Percentiles rank a stretch among this genome's conserved stretches.
phyloP scores from a whole-genome alignment of 805 yeast genomes.

The Saturnispora diversa region DNA sequence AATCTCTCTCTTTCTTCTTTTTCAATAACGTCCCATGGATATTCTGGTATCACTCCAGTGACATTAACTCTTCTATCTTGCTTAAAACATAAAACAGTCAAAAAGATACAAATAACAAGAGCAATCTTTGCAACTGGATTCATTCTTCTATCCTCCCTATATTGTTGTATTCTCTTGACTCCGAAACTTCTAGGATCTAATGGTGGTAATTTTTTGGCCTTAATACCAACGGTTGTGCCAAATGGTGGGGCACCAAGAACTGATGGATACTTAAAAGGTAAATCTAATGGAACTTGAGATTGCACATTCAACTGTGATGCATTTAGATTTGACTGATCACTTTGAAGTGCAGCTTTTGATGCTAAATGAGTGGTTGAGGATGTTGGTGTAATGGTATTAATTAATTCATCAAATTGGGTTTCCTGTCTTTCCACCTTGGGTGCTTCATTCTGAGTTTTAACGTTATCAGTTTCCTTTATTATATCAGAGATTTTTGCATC shows the following conservation, averaged over 20 bases:
- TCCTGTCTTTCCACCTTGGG: neutral
- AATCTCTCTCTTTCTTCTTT: conserved; percentile 10
- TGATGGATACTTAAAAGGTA: conserved; percentile 46
- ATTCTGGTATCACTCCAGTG: conserved; percentile 27
- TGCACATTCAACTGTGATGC: conserved; percentile 13
- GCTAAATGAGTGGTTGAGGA: conserved; percentile 9
- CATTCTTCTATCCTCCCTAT: conserved; percentile 42
- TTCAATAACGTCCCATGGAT: conserved; percentile 23
- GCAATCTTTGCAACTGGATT: conserved; percentile 52
- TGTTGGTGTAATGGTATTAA: conserved; percentile 9
- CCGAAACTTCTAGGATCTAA: conserved; percentile 34
- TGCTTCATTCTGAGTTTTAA: no score
- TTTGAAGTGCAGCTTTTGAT: conserved; percentile 13
- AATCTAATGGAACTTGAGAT: conserved; percentile 42
- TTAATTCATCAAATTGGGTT: conserved; percentile 13
- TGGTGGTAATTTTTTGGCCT: conserved; percentile 29
- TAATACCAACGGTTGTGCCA: conserved; percentile 25
- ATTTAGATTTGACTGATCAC: conserved; percentile 9
- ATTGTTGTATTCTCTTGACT: conserved; percentile 34
- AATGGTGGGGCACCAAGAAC: conserved; percentile 19
- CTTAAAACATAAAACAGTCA: conserved; percentile 44
- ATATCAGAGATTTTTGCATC: neutral
- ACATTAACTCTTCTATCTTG: conserved; percentile 39
- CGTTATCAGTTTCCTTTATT: neutral
- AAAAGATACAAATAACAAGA: conserved; percentile 39